Evolutionary conservation across 2,329 filamentous ascomycete genomes (phyloP).

Genomic region (Cercospora sesami): DNA sequence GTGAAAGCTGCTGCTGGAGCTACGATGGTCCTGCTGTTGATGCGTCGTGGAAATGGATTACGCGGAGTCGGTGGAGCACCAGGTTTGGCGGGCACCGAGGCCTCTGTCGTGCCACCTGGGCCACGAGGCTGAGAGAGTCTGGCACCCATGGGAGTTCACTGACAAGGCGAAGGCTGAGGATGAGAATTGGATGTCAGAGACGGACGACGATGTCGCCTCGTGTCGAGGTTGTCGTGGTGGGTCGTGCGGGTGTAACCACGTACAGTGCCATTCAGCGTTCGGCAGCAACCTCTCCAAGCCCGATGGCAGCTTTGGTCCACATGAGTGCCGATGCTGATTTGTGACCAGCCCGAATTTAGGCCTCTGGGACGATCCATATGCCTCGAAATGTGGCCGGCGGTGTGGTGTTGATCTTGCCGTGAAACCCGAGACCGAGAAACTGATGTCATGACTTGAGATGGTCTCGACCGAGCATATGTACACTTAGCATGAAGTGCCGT

Average conservation of each 20-base stretch:
- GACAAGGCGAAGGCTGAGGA: background rate
- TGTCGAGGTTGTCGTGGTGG: background rate
- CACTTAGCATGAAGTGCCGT: background rate
- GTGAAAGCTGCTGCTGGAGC: slow-evolving; percentile 63
- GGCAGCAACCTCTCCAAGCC: background rate
- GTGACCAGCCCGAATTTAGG: background rate
- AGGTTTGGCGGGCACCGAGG: slow-evolving; percentile 36
- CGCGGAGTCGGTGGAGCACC: slow-evolving; percentile 39
- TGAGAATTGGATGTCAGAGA: background rate
- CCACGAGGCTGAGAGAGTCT: slow-evolving; percentile 49
- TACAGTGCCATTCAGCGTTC: background rate
- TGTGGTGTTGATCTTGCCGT: background rate
- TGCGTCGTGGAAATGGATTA: slow-evolving; percentile 32
- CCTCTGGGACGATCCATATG: background rate
- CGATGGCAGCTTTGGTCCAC: background rate
- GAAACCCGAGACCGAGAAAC: background rate
- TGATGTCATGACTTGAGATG: slow-evolving; percentile 12
- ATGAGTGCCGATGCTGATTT: background rate
- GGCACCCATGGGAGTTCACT: slow-evolving; percentile 45
- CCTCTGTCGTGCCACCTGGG: slow-evolving; percentile 47
- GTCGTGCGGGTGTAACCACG: background rate
- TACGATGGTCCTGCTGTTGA: slow-evolving; percentile 50
- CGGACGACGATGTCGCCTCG: background rate
- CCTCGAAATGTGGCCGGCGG: background rate
- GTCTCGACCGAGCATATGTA: background rate